A percentile compares a stretch with the other conserved stretches of the same genome.
Conservation (phyloP, 1,139 yeast genomes). For the Saccharomycopsis hybrid region DNA sequence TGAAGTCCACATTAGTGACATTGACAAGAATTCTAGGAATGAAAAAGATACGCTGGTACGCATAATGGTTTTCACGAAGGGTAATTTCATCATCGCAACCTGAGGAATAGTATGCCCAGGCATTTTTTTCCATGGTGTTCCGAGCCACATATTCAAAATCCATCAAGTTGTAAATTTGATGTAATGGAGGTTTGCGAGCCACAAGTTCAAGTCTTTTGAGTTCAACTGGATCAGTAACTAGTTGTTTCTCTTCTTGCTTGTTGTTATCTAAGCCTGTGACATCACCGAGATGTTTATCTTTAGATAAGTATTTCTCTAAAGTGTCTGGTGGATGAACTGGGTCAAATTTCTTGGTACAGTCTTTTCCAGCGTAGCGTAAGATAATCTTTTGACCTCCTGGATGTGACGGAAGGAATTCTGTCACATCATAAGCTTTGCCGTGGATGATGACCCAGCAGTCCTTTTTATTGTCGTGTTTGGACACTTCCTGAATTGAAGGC, state of each 20-base stretch:
- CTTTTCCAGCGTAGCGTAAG: slow-evolving; percentile 77
- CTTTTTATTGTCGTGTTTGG: slow-evolving; percentile 54
- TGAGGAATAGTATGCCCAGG: slow-evolving; percentile 48
- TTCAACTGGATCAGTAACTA: slow-evolving; percentile 31
- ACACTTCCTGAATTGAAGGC: slow-evolving; percentile 32
- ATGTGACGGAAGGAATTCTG: slow-evolving; percentile 70
- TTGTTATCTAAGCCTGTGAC: slow-evolving; percentile 25
- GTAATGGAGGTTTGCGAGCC: slow-evolving; percentile 49
- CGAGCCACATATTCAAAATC: slow-evolving; percentile 53
- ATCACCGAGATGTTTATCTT: slow-evolving; percentile 41
- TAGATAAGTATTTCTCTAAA: slow-evolving; percentile 45
- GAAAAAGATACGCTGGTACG: slow-evolving; percentile 42
- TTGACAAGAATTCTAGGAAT: slow-evolving; percentile 43
- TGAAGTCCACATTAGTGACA: slow-evolving; percentile 37
- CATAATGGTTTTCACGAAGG: slow-evolving; percentile 41
- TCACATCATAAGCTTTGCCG: slow-evolving; percentile 77
- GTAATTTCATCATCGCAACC: slow-evolving; percentile 50
- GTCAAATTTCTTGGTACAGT: slow-evolving; percentile 80
- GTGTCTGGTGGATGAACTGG: slow-evolving; percentile 86
- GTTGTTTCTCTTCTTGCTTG: slow-evolving; percentile 33
- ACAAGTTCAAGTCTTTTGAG: slow-evolving; percentile 30
- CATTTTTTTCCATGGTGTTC: slow-evolving; percentile 39
- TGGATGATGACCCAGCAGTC: slow-evolving; percentile 89
- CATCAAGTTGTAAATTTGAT: slow-evolving; percentile 55
- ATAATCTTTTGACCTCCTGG: slow-evolving; percentile 86